These are phyloP conservation scores for Gamarada debralockiae DNA, from an alignment of 495 filamentous ascomycete species.

Conservation along the genomic window DNA sequence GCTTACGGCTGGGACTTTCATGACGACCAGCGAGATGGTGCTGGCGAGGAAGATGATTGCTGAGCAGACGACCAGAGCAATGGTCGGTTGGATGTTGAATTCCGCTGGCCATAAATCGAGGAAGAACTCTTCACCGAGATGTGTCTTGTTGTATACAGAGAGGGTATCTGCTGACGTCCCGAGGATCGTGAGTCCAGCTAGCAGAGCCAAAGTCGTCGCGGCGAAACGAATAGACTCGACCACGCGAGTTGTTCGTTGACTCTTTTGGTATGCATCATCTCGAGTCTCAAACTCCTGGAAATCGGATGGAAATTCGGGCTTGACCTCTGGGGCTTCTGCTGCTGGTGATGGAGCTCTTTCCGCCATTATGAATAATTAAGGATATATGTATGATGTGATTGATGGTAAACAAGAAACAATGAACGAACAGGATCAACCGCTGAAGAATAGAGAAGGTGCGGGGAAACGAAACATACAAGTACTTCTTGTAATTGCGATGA, in stretches of 20 bases:
- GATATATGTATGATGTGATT: not conserved
- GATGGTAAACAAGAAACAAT: conserved; percentile 1
- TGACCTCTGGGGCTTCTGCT: not conserved
- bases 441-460: conserved; percentile 4
- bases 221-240: conserved; percentile 39
- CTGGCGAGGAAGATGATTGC: conserved; percentile 38
- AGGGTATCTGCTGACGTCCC: conserved; percentile 45
- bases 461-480: conserved; percentile 24
- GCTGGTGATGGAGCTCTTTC: not conserved
- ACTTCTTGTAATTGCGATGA: conserved; percentile 9
- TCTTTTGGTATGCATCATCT: conserved; percentile 3
- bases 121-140: conserved; percentile 33
- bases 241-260: conserved; percentile 11
- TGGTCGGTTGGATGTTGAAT: conserved; percentile 47
- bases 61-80: conserved; percentile 43
- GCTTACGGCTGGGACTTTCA: conserved; percentile 18
- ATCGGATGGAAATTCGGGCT: conserved; percentile 5
- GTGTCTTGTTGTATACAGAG: conserved; percentile 45
- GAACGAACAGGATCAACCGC: conserved; percentile 18
- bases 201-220: conserved; percentile 42
- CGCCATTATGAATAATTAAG: not conserved
- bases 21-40: conserved; percentile 32
- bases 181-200: conserved; percentile 44
- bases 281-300: conserved; percentile 17
- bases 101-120: conserved; percentile 47